Conservation (phyloP, 1,284 basidiomycete species). For the Wolfiporia cocos region DNA sequence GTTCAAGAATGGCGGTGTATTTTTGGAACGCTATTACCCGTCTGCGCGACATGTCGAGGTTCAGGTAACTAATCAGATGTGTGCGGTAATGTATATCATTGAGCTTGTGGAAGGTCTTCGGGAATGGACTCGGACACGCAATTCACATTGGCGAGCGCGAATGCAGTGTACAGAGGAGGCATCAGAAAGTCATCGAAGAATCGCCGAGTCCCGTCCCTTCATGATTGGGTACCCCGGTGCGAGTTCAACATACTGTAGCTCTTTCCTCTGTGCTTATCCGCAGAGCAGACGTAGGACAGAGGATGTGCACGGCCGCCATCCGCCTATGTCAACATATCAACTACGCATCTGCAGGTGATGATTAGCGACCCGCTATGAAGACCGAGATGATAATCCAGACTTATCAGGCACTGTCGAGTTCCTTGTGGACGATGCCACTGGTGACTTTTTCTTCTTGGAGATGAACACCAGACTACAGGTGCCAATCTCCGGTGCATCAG, state of each 20-base stretch:
- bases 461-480: slow-evolving; percentile 71
- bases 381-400: background rate
- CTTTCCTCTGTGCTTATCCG: background rate
- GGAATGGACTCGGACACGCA: slow-evolving; percentile 51
- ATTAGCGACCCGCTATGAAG: background rate
- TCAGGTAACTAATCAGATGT: slow-evolving; percentile 34
- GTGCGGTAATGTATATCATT: background rate
- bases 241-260: background rate
- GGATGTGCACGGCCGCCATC: slow-evolving; percentile 50
- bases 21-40: slow-evolving; percentile 57
- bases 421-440: slow-evolving; percentile 50
- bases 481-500: background rate
- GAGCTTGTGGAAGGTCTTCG: slow-evolving; percentile 43
- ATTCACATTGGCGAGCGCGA: slow-evolving; percentile 70
- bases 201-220: slow-evolving; percentile 53
- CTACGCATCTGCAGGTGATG: slow-evolving; percentile 52
- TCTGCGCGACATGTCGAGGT: slow-evolving; percentile 61
- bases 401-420: slow-evolving; percentile 67
- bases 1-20: slow-evolving; percentile 27
- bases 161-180: slow-evolving; percentile 63
- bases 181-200: slow-evolving; percentile 76
- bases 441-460: slow-evolving; percentile 66
- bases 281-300: slow-evolving; percentile 32
- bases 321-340: slow-evolving; percentile 42
- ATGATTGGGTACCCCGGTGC: slow-evolving; percentile 34